Conservation (phyloP, 2,329 filamentous ascomycete species). For the Fusarium subglutinans region DNA sequence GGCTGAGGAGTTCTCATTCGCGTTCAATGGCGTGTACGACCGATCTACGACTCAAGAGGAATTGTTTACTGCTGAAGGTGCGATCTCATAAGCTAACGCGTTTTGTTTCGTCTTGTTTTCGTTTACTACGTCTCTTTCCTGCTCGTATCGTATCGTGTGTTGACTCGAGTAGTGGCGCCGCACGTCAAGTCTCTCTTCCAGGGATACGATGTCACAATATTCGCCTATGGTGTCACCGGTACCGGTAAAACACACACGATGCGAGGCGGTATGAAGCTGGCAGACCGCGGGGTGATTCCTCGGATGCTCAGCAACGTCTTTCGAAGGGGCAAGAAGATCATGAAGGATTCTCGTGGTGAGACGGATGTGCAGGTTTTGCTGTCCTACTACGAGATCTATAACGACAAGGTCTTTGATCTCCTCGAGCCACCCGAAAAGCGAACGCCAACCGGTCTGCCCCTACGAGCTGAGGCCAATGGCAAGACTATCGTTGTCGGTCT, state of each 20-base stretch:
- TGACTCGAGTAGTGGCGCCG: conserved; percentile 73
- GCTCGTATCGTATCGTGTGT: conserved; percentile 29
- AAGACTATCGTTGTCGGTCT: conserved; percentile 89
- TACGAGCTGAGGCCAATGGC: conserved; percentile 86
- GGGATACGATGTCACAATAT: conserved; percentile 87
- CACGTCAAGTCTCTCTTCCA: conserved; percentile 92
- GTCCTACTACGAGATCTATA: conserved; percentile 97
- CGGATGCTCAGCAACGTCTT: conserved; percentile 87
- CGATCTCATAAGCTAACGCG: conserved; percentile 37
- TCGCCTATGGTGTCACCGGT: conserved; percentile 92
- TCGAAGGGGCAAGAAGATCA: conserved; percentile 83
- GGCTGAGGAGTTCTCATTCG: conserved; percentile 88
- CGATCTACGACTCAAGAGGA: conserved; percentile 82
- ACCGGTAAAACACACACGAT: conserved; percentile 97
- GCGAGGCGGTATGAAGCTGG: conserved; percentile 87
- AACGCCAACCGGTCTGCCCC: conserved; percentile 79
- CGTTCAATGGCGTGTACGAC: conserved; percentile 94
- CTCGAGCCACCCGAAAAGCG: conserved; percentile 90
- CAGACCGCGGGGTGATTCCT: conserved; percentile 88
- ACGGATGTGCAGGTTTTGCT: conserved; percentile 79
- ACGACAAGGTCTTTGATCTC: conserved; percentile 92
- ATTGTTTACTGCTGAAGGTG: conserved; percentile 90
- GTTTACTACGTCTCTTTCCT: background rate
- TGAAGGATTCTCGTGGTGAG: conserved; percentile 77
- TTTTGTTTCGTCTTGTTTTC: background rate